phyloP scores from a whole-genome alignment of 2,329 filamentous ascomycete species.

The Neophaeococcomyces mojaviensis region DNA sequence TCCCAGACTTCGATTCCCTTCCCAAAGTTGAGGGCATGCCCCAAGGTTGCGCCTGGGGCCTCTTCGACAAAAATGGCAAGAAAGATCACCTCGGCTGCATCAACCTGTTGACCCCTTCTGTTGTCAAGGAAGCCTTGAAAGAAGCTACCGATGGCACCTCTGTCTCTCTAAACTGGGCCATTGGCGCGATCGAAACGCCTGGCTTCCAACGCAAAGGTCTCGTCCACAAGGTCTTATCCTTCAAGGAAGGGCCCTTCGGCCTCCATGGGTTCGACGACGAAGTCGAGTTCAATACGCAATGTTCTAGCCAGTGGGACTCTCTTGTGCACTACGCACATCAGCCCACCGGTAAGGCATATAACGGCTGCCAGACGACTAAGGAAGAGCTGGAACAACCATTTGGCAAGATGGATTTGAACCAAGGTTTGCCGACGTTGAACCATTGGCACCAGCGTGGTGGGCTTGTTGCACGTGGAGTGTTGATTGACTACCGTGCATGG shows the following conservation, averaged over 20 bases:
- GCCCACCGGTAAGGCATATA: slow-evolving; percentile 33
- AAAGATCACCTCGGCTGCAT: slow-evolving; percentile 39
- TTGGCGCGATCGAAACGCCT: slow-evolving; percentile 45
- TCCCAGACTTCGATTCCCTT: slow-evolving; percentile 39
- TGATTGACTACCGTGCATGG: slow-evolving; percentile 40
- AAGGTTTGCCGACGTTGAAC: slow-evolving; percentile 30
- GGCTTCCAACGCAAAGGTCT: slow-evolving; percentile 38
- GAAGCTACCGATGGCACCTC: slow-evolving; percentile 51
- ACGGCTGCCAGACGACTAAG: slow-evolving; percentile 29
- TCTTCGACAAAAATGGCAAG: slow-evolving; percentile 46
- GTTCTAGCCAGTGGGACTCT: slow-evolving; percentile 44
- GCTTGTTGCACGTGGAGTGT: slow-evolving; percentile 34
- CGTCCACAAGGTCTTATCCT: slow-evolving; percentile 25
- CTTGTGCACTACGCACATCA: slow-evolving; percentile 42
- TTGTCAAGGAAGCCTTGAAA: slow-evolving; percentile 44
- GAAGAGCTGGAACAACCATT: slow-evolving; percentile 21
- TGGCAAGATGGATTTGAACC: background rate
- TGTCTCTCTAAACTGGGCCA: slow-evolving; percentile 48
- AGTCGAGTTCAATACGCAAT: slow-evolving; percentile 43
- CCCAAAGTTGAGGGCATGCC: slow-evolving; percentile 42
- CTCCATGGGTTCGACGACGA: slow-evolving; percentile 37
- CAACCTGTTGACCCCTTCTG: slow-evolving; percentile 50
- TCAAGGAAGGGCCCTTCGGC: slow-evolving; percentile 17
- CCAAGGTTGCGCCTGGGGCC: slow-evolving; percentile 46
- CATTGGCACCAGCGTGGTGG: slow-evolving; percentile 34